These are phyloP conservation scores for Cerioporus squamosus DNA, from an alignment of 1,284 basidiomycete genomes.

Conservation along the genomic window DNA sequence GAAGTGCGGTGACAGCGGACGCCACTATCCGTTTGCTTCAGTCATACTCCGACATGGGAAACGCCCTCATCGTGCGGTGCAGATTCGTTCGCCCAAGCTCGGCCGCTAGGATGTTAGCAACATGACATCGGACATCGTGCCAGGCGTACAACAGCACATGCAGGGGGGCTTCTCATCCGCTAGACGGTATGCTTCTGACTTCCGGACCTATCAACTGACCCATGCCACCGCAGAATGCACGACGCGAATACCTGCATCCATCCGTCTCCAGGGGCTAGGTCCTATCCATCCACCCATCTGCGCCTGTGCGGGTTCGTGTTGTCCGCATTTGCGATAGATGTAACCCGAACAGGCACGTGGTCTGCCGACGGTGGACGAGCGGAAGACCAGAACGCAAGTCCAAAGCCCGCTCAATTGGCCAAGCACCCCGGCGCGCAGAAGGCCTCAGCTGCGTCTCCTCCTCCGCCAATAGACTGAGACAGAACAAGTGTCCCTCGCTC, in stretches of 20 bases:
- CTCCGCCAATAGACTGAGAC: no score
- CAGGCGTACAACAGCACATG: neutral
- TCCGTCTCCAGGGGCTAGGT: constrained; percentile 17
- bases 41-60: constrained; percentile 12
- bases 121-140: constrained; percentile 11
- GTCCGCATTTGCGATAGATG: neutral
- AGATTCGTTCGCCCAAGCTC: no score
- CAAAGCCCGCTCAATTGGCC: constrained; percentile 19
- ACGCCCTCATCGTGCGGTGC: neutral
- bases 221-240: neutral
- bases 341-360: constrained; percentile 11
- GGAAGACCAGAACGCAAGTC: neutral
- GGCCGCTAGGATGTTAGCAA: neutral
- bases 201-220: constrained; percentile 4
- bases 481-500: neutral
- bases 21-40: constrained; percentile 6
- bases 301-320: neutral
- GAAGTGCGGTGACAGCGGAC: constrained; percentile 1
- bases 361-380: constrained; percentile 5
- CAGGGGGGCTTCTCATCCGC: constrained; percentile 1
- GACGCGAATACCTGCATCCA: neutral
- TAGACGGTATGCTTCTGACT: neutral
- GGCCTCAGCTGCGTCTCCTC: neutral
- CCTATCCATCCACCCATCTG: neutral
- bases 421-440: constrained; percentile 2